Evolutionary conservation across 2,329 filamentous ascomycete genomes (phyloP).

Genomic region (Claviceps humidiphila): DNA sequence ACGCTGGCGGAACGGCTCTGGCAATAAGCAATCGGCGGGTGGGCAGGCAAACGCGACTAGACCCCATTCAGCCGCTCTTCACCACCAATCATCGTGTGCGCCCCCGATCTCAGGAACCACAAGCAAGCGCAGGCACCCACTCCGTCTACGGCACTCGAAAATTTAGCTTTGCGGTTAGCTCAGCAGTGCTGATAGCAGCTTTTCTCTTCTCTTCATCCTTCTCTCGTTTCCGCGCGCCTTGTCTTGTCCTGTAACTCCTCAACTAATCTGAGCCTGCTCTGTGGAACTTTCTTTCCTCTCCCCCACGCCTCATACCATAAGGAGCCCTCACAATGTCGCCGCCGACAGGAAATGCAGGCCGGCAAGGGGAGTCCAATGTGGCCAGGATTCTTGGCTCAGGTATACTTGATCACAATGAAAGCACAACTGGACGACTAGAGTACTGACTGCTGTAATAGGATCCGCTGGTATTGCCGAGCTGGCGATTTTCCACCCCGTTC

Average conservation of each 20-base stretch:
- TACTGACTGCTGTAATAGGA: constrained; percentile 38
- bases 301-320: background rate
- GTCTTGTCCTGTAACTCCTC: background rate
- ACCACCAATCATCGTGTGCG: constrained; percentile 3
- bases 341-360: constrained; percentile 27
- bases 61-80: background rate
- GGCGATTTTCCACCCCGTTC: constrained; percentile 80
- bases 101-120: constrained; percentile 8
- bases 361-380: constrained; percentile 72
- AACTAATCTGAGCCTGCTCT: background rate
- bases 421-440: background rate
- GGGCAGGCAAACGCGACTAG: background rate
- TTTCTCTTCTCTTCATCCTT: background rate
- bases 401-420: constrained; percentile 24
- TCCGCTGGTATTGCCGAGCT: constrained; percentile 88
- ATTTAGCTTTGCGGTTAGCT: constrained; percentile 4
- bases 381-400: constrained; percentile 87
- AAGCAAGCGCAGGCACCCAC: constrained; percentile 2
- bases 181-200: background rate
- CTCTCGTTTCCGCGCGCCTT: background rate
- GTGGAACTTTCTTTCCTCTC: background rate
- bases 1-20: background rate
- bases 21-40: background rate
- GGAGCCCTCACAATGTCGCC: constrained; percentile 44
- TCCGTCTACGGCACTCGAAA: constrained; percentile 2